Conservation (phyloP, 1,284 basidiomycete genomes). For the Trichosporon sp. region DNA sequence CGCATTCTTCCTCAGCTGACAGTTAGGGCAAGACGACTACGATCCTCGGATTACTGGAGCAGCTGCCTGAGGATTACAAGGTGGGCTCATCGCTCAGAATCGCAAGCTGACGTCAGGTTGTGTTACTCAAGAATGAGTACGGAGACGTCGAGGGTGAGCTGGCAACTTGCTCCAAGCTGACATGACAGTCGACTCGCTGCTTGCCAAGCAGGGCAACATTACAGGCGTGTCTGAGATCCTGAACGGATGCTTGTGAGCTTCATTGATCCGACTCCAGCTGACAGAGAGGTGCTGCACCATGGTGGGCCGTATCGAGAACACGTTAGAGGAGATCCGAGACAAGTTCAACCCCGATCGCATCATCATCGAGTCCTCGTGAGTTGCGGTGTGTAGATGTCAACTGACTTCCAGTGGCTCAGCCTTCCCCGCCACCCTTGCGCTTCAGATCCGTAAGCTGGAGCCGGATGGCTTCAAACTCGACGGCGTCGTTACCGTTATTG, state of each 20-base stretch:
- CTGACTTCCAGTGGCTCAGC: conserved; percentile 66
- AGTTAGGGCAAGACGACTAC: conserved; percentile 61
- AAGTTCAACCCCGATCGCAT: conserved; percentile 81
- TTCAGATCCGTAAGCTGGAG: conserved; percentile 86
- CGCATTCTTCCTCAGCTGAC: conserved; percentile 20
- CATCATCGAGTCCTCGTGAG: conserved; percentile 87
- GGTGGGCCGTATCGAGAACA: conserved; percentile 87
- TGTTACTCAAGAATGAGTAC: conserved; percentile 69
- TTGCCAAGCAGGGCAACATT: conserved; percentile 78
- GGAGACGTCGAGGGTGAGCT: conserved; percentile 53
- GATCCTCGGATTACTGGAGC: conserved; percentile 77
- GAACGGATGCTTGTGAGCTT: conserved; percentile 81
- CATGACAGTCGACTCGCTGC: conserved; percentile 74
- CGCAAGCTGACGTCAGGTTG: conserved; percentile 61
- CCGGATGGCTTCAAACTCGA: conserved; percentile 75
- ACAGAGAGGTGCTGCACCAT: conserved; percentile 77
- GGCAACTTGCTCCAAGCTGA: neutral
- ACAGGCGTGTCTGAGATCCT: conserved; percentile 84
- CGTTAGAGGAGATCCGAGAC: conserved; percentile 82
- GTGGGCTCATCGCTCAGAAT: conserved; percentile 10
- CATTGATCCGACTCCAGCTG: neutral
- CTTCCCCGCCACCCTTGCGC: conserved; percentile 77
- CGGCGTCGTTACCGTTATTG: conserved; percentile 83
- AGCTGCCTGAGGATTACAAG: conserved; percentile 74
- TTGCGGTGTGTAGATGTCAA: conserved; percentile 26